Base-by-base conservation (phyloP, 148 eudicot genomes). In the Vaccinium macrocarpon region DNA sequence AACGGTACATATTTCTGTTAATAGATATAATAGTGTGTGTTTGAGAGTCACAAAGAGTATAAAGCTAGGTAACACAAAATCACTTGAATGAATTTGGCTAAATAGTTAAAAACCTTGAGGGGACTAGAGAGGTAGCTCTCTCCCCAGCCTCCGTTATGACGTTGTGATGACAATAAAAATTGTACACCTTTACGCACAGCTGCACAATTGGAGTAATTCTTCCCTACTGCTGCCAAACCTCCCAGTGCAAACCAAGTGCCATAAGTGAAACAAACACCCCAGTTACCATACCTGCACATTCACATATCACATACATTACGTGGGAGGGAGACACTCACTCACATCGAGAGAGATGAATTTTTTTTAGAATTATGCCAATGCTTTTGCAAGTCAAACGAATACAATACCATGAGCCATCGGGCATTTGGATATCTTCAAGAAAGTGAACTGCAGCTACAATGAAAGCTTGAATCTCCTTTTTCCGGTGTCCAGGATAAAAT, bases 201-300 rank as follows among this genome's bases (percentile, higher is more conserved):
- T 57, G 12, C 42, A 77, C 86, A 88, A 51, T 90, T 90, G 18
- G 82, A 29, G 73, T 86, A 89, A 23, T 59, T 92, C 80, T 82
- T 89, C 9, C 93, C 90, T n/a, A 82, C 83, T 25, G 89, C 89
- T 38, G 88, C 84, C 21, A 92, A 76, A 1, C 88, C 94, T 77
- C 88, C 89, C 5, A 92, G 82, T 10, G 92, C 94, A 83, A 89
- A 90, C 90, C 90, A 90, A 11, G 91, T 82, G 1, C 88, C 93
- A 59, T 92, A 92, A 2, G 89, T 89, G 35, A 87, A 92, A 68
- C 94, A 92, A 50, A 90, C 84, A 0, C 94, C 94, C 94, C 94
- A 92, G 32, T 70, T 61, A 23, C 94, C 91, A 68, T 87, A 87
- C 94, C 94, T 92, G 61, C 8, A 77, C 38, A 9, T 15, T 32